Evolutionary conservation across 495 filamentous ascomycete genomes (phyloP), one percentile per base, ranked within the genome.

Genomic region (Neurospora tetraspora): DNA sequence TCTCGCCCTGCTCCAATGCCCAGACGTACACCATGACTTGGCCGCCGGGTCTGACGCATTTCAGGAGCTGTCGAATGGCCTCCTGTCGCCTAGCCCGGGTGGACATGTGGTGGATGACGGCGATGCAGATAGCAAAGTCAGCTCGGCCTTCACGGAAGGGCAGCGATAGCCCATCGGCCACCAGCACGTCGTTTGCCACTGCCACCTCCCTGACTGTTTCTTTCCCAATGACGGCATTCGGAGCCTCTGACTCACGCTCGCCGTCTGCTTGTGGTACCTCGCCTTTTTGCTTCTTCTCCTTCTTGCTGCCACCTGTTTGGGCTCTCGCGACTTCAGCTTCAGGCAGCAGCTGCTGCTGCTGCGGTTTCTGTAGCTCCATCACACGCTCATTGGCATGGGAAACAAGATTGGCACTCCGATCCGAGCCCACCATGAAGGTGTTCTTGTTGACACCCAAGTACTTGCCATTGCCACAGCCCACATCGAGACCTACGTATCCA

Each of bases 391-490:
- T 79, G 36, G 95, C 96, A 78, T 97, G 94, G 65, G 84, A 84
- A 47, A 89, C 88, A 40, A 98, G 88, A 73, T 92, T 91, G 59
- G 86, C 82, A 71, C 94, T 96, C 85, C 95, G 87, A 86, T 99
- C 96, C 70, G 91, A 95, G 42, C 89, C 96, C 70, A 99, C 77
- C 73, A 98, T 94, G 81, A 91, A 94, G 37, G 98, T 82, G 75
- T 90, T 84, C 23, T 82, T 86, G 80, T 96, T 97, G 43, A 96
- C 92, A 47, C 86, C 82, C 68, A 98, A 83, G 78, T 98, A 97
- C 84, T 99, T 99, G 74, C 96, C 96, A 84, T 99, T 99, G 70
- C 96, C 96, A 82, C 96, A 98, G 68, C 93, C 93, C 70, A 98
- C 87, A 81, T 99, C 96, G 31, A 98, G 83, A 9, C 96, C 96